Evolutionary conservation across 2,329 filamentous ascomycete genomes (phyloP).

Genomic region (Scedosporium aurantiacum): DNA sequence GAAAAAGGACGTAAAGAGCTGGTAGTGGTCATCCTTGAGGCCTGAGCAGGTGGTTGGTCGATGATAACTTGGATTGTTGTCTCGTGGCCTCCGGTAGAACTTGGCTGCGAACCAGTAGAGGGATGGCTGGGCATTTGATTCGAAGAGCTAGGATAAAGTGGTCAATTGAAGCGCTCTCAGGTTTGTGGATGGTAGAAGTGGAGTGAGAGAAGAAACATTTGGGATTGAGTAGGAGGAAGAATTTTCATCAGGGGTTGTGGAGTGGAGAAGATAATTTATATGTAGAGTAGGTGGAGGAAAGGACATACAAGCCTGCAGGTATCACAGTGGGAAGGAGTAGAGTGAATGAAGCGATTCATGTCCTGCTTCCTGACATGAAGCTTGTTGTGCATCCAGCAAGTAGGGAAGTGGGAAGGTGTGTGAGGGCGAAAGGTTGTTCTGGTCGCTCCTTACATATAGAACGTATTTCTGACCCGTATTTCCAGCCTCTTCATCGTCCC

Average conservation of each 20-base stretch:
- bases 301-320: too few relatives aligned
- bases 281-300: neutral
- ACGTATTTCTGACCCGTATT: slow-evolving; percentile 47
- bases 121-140: slow-evolving; percentile 47
- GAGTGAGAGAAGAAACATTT: too few relatives aligned
- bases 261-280: neutral
- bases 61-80: slow-evolving; percentile 23
- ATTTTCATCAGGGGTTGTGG: neutral
- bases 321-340: too few relatives aligned
- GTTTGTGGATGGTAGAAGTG: too few relatives aligned
- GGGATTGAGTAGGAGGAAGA: too few relatives aligned
- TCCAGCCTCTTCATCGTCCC: slow-evolving; percentile 31
- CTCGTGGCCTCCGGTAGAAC: slow-evolving; percentile 29
- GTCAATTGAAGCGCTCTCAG: neutral
- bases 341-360: too few relatives aligned
- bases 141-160: slow-evolving; percentile 46
- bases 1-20: slow-evolving; percentile 47
- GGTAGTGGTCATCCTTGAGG: slow-evolving; percentile 31
- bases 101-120: slow-evolving; percentile 52
- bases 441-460: slow-evolving; percentile 39
- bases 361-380: too few relatives aligned
- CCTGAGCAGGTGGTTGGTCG: slow-evolving; percentile 27
- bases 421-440: neutral
- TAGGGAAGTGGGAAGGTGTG: too few relatives aligned
- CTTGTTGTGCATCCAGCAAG: too few relatives aligned